Conservation (phyloP, 2,329 filamentous ascomycete species). For the Cordyceps farinosa region DNA sequence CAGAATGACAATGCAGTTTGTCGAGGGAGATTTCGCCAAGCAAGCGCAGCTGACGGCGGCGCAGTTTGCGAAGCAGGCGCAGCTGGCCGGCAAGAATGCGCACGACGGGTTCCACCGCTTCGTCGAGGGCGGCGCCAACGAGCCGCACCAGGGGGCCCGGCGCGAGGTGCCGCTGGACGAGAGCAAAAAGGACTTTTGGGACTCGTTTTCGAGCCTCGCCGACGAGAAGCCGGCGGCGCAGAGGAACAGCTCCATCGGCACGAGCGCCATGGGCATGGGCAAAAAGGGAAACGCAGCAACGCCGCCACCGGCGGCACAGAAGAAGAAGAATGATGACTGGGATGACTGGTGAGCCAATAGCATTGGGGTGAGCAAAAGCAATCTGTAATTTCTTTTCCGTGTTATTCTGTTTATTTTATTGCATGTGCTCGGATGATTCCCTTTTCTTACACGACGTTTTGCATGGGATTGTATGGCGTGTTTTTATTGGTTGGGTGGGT, state of each 20-base stretch:
- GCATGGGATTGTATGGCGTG: slow-evolving; percentile 17
- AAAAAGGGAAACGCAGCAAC: slow-evolving; percentile 31
- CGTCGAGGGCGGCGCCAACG: slow-evolving; percentile 72
- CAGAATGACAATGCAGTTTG: slow-evolving; percentile 51
- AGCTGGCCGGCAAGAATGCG: slow-evolving; percentile 69
- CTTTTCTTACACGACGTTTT: slow-evolving; percentile 8
- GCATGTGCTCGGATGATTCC: slow-evolving; percentile 7
- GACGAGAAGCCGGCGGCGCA: slow-evolving; percentile 39
- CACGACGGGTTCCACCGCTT: slow-evolving; percentile 81
- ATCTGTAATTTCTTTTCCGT: neutral
- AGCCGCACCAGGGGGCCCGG: slow-evolving; percentile 22
- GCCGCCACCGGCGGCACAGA: slow-evolving; percentile 32
- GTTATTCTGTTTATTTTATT: neutral
- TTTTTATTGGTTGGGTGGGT: slow-evolving; percentile 1
- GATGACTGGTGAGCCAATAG: slow-evolving; percentile 53
- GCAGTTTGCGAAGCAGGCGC: slow-evolving; percentile 63
- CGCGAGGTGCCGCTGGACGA: slow-evolving; percentile 47
- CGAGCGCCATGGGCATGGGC: slow-evolving; percentile 57
- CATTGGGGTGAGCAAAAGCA: neutral
- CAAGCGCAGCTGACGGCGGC: slow-evolving; percentile 60
- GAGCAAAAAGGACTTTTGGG: slow-evolving; percentile 85
- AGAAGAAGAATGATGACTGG: slow-evolving; percentile 58
- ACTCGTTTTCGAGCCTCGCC: slow-evolving; percentile 73
- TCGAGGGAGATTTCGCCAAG: slow-evolving; percentile 72
- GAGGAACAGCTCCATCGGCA: slow-evolving; percentile 51